Evolutionary conservation across 2,329 filamentous ascomycete genomes (phyloP), one percentile per base, ranked within the genome.

Genomic region (Aspergillus niger): DNA sequence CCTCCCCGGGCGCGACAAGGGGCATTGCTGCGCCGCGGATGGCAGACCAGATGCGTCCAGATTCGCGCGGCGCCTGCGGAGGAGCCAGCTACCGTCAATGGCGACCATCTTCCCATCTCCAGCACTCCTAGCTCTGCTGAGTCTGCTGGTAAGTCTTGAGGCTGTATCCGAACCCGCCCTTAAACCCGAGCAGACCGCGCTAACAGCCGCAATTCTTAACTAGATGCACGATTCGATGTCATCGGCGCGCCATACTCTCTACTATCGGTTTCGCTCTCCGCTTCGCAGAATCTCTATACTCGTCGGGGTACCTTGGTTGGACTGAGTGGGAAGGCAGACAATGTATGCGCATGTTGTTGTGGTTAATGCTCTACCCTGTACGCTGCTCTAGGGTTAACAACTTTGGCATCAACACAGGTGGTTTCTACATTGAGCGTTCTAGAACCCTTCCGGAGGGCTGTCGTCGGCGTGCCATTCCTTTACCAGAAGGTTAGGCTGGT

Each of bases 221-320:
- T 36, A 97, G 95, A 98, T 85, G 95, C 95, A 57, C 88, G 89
- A 60, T 99, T 99, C 77, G 92, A 98, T 77, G 92, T 98, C 51
- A 82, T 99, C 65, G 95, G 95, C 63, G 86, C 91, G 24, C 92
- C 94, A 1, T 95, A 95, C 77, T 98, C 95, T 58, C 87, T 99
- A 65, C 88, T 99, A 68, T 97, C 94, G 22, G 93, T 97, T 66
- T 91, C 90, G 7, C 86, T 99, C 55, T 96, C 95, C 38, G 91
- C 95, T 44, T 98, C 94, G 32, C 94, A 98, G 77, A 90, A 91
- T 70, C 87, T 99, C 53, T 97, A 95, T 78, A 97, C 95, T 22
- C 86, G 94, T 68, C 88, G 92, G 70, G 96, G 96, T 57, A 97
- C 94, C 1, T 82, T 99, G 54, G 91, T 98, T 57, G 93, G 90